These are phyloP conservation scores for Citrus unshiu DNA, from an alignment of 345 rosid species.

Conservation along the genomic window DNA sequence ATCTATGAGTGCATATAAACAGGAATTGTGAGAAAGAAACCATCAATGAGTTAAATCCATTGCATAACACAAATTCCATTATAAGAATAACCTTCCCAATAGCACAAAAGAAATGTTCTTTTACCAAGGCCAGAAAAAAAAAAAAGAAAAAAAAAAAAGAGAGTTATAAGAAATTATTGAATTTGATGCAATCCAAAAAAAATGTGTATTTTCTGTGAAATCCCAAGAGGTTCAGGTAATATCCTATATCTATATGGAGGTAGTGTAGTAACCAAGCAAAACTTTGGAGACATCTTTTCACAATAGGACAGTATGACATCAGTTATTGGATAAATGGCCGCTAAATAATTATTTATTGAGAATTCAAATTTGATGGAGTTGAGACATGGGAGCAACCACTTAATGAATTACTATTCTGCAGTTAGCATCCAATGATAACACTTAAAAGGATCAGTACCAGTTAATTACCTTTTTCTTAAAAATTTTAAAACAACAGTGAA, in stretches of 20 bases:
- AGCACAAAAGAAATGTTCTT: neutral
- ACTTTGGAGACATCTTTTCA: neutral
- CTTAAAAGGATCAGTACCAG: neutral
- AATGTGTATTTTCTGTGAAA: neutral
- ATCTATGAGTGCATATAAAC: neutral
- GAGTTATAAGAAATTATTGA: neutral
- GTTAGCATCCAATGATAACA: neutral
- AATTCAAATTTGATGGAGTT: neutral
- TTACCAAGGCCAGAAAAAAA: too few species aligned
- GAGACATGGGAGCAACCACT: neutral
- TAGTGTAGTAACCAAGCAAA: neutral
- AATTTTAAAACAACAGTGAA: neutral
- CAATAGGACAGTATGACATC: neutral
- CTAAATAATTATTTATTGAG: neutral
- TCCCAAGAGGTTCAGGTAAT: neutral
- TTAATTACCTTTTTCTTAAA: neutral
- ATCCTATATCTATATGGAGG: neutral
- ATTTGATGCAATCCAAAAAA: neutral
- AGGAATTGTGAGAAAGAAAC: neutral
- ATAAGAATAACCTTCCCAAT: neutral
- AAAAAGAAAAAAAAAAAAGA: too few species aligned
- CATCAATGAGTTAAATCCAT: neutral
- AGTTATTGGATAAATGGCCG: neutral
- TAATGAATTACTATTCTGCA: neutral
- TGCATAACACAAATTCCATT: neutral